Evolutionary conservation across 257 asterid genomes (phyloP), one percentile per base, ranked within the genome.

Genomic region (Solanum chiquidenum): DNA sequence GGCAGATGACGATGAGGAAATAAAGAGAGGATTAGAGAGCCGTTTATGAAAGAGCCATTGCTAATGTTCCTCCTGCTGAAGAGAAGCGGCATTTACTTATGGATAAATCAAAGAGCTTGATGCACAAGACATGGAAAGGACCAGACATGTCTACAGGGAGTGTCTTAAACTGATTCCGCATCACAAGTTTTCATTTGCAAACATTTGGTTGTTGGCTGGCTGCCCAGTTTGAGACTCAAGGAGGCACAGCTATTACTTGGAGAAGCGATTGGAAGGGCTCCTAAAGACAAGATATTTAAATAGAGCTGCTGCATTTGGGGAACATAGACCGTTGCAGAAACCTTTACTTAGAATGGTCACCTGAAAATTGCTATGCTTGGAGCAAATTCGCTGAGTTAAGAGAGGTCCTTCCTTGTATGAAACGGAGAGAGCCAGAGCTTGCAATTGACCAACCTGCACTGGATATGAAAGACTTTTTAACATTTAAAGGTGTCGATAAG

Each of bases 401-500:
- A 95, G 90, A 91, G 91, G 82, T 91, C 93, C 34, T 83, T 91
- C 93, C 34, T 83, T 91, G 83, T 87, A 88, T 95, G 79, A 33
- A 20, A 72, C 7, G 1, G 79, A 33, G 6, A 23, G 79, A 33
- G 44, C 44, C 79, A 72, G 44, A 40, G 79, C 44, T 33, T n/a
- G n/a, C n/a, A n/a, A n/a, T n/a, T n/a, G 92, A 90, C 89, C 95
- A 92, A 75, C 94, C 96, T 89, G 93, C 95, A 16, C 18, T 46
- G 55, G 35, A 7, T 21, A 95, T 40, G 99, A 95, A 92, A 93
- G 98, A 93, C 99, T 97, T 83, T 88, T 95, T 84, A 75, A 94
- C 88, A 95, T 89, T 90, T 95, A 92, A 97, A 97, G 88, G 98
- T 97, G 91, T 97, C 99, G 99, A 92, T 95, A 33, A 97, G 98